Conservation (phyloP, 495 filamentous ascomycete genomes). For the Trichoderma reesei region DNA sequence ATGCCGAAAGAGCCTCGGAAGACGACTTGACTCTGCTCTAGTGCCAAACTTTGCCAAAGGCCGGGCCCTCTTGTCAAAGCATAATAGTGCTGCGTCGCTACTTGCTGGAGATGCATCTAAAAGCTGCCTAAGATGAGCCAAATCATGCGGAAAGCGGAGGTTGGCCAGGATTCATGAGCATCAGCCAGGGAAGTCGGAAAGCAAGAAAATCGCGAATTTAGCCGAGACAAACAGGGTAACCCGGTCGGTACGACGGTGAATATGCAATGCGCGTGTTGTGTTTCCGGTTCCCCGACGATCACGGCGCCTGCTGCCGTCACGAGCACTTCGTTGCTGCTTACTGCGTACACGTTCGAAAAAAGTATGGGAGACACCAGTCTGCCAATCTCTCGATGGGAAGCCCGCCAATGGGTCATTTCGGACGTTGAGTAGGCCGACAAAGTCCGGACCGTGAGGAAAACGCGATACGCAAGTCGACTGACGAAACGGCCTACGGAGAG, state of each 20-base stretch:
- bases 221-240: conserved; percentile 1
- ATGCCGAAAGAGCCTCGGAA: background rate
- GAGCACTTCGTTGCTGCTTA: background rate
- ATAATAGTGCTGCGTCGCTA: background rate
- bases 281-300: background rate
- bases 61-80: background rate
- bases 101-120: background rate
- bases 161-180: background rate
- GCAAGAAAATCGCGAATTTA: background rate
- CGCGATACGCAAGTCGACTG: background rate
- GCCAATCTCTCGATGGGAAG: background rate
- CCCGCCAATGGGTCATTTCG: background rate
- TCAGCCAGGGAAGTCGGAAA: background rate
- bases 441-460: background rate
- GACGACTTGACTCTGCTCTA: too few relatives aligned
- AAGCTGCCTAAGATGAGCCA: background rate
- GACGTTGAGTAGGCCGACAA: background rate
- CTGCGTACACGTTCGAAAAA: background rate
- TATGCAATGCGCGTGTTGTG: background rate
- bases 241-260: background rate
- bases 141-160: background rate
- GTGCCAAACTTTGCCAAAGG: background rate
- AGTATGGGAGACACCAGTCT: too few relatives aligned
- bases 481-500: background rate
- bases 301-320: background rate